Evolutionary conservation across 768 basidiomycete genomes (phyloP).

Genomic region (Agaricus blazei): DNA sequence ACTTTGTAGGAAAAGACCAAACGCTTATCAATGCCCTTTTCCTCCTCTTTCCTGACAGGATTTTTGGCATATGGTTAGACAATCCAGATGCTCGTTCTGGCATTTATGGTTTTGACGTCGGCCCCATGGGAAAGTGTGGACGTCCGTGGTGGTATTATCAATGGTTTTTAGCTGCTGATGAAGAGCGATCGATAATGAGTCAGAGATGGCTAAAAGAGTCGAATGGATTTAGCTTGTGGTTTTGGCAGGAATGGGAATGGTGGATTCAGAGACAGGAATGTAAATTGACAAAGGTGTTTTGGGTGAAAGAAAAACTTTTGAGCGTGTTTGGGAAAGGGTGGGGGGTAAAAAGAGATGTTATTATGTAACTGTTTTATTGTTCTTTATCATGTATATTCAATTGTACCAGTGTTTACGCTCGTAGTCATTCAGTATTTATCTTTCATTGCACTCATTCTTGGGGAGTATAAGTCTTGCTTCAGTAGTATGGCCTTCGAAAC

Average conservation of each 20-base stretch:
- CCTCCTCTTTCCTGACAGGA: slow-evolving; percentile 37
- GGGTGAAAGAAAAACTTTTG: background rate
- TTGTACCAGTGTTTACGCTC: too few relatives aligned
- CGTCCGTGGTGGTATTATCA: slow-evolving; percentile 47
- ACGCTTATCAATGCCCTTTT: slow-evolving; percentile 38
- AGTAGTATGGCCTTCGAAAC: too few relatives aligned
- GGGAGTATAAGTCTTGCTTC: too few relatives aligned
- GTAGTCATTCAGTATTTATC: too few relatives aligned
- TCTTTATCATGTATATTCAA: background rate
- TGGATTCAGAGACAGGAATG: background rate
- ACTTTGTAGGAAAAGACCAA: slow-evolving; percentile 57
- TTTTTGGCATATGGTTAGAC: slow-evolving; percentile 35
- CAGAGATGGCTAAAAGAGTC: slow-evolving; percentile 9
- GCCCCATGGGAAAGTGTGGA: slow-evolving; percentile 36
- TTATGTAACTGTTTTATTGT: background rate
- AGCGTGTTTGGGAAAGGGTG: background rate
- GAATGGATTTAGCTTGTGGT: slow-evolving; percentile 8
- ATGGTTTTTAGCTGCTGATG: slow-evolving; percentile 36
- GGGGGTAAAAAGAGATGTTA: background rate
- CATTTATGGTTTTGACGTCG: slow-evolving; percentile 15
- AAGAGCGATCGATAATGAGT: slow-evolving; percentile 18
- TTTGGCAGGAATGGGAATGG: background rate
- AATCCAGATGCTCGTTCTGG: slow-evolving; percentile 20
- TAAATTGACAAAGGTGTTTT: background rate
- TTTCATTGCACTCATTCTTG: too few relatives aligned